phyloP scores from a whole-genome alignment of 2,329 filamentous ascomycete genomes.

The Sporothrix humicola region DNA sequence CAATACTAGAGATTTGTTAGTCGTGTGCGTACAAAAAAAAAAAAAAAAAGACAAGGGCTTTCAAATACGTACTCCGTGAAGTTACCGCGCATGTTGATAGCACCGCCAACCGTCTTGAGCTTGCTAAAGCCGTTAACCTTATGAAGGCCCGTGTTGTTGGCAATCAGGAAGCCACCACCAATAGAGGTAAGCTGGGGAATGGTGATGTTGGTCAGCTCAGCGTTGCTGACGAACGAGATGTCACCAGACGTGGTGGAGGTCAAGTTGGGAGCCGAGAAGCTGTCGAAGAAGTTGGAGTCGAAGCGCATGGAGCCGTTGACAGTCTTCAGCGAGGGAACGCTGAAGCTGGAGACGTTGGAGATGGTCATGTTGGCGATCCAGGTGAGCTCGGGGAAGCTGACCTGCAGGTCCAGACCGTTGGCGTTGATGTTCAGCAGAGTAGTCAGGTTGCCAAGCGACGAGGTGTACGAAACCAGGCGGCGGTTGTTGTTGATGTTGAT shows the following conservation, averaged over 20 bases:
- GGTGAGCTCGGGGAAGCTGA: slow-evolving; percentile 78
- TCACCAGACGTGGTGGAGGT: slow-evolving; percentile 66
- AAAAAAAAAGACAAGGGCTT: not conserved
- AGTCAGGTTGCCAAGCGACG: slow-evolving; percentile 78
- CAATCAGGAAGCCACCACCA: slow-evolving; percentile 80
- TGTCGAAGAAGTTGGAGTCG: slow-evolving; percentile 74
- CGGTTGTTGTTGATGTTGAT: slow-evolving; percentile 92
- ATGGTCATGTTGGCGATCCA: slow-evolving; percentile 82
- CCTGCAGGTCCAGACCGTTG: slow-evolving; percentile 74
- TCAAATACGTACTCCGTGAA: slow-evolving; percentile 73
- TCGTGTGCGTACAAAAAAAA: not conserved
- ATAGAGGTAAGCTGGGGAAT: slow-evolving; percentile 72
- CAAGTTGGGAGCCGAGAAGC: slow-evolving; percentile 70
- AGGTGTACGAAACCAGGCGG: slow-evolving; percentile 75
- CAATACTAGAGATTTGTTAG: slow-evolving; percentile 59
- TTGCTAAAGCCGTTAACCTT: slow-evolving; percentile 69
- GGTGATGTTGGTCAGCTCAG: slow-evolving; percentile 72
- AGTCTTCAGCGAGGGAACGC: slow-evolving; percentile 71
- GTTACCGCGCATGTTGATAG: slow-evolving; percentile 82
- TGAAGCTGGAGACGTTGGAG: slow-evolving; percentile 77
- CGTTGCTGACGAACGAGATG: slow-evolving; percentile 69
- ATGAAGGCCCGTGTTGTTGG: slow-evolving; percentile 82
- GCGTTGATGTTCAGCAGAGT: slow-evolving; percentile 73
- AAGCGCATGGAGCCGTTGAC: slow-evolving; percentile 84
- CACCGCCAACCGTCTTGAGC: slow-evolving; percentile 75